Conservation (phyloP, 2,329 filamentous ascomycete genomes). For the Trichoderma asperellum region DNA sequence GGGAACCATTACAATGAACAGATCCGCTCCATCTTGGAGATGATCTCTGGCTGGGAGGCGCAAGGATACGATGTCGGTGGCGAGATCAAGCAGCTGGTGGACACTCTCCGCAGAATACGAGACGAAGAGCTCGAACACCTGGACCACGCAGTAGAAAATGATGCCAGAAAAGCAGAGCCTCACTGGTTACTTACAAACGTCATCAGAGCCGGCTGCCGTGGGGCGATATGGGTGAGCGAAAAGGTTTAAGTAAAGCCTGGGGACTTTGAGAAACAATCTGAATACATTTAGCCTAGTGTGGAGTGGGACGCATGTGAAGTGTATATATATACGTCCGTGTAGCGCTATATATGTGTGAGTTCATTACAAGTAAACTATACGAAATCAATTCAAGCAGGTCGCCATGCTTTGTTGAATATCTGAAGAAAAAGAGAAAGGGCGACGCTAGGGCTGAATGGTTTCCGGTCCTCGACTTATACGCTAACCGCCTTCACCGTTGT, state of each 20-base stretch:
- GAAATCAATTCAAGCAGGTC: background rate
- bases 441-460: background rate
- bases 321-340: background rate
- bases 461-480: background rate
- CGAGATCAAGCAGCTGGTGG: conserved; percentile 74
- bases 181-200: conserved; percentile 87
- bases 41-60: conserved; percentile 74
- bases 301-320: background rate
- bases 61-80: conserved; percentile 79
- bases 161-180: conserved; percentile 85
- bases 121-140: conserved; percentile 98
- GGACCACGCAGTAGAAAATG: conserved; percentile 91
- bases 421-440: conserved; percentile 9
- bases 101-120: conserved; percentile 77
- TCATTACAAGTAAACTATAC: background rate
- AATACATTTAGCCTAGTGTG: background rate
- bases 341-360: background rate
- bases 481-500: background rate
- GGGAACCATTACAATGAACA: conserved; percentile 95
- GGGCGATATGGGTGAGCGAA: conserved; percentile 91
- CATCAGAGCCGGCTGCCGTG: conserved; percentile 86
- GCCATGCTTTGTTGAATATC: background rate
- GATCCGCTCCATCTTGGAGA: conserved; percentile 78
- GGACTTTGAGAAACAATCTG: background rate
- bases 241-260: conserved; percentile 54